Conservation (phyloP, 306 rosid genomes). For the cucumber (Cucumis sativus) region Cucumber_9930_V3 NC_026656.2:11987001-11987500, state of each 20-base stretch:
- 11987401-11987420: conserved; percentile 8
- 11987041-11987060: conserved; percentile 71
- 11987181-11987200: conserved; percentile 78
- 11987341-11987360: conserved; percentile 43
- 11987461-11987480: not conserved
- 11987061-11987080: conserved; percentile 58
- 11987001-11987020: conserved; percentile 79
- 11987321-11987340: conserved; percentile 66
- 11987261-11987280: conserved; percentile 10
- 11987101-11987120: not conserved
- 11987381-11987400: conserved; percentile 34
- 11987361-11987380: conserved; percentile 46
- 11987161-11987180: conserved; percentile 70
- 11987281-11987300: not conserved
- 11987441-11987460: not conserved
- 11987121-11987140: not conserved
- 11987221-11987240: conserved; percentile 47
- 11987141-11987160: conserved; percentile 36
- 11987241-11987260: conserved; percentile 20
- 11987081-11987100: conserved; percentile 1
- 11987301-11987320: conserved; percentile 35
- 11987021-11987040: conserved; percentile 83
- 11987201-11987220: conserved; percentile 65
- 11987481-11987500: conserved; percentile 64
- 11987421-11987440: not conserved